Conservation (phyloP, 441 rosid species). For the Pelargonium myrrhifolium region DNA sequence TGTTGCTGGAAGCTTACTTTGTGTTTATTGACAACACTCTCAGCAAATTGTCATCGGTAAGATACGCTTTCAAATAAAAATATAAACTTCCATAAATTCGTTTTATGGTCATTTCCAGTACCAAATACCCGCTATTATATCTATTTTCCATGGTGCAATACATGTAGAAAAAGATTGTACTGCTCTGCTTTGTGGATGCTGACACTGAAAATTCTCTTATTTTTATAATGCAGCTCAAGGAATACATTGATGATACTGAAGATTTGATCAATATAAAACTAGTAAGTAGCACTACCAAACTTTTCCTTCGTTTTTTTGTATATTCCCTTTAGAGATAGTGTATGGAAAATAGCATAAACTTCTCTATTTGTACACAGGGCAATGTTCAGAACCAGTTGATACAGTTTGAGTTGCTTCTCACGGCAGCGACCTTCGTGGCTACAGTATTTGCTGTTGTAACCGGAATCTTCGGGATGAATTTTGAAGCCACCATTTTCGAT, state of each 20-base stretch:
- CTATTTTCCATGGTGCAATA: no score
- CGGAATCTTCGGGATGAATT: conserved; percentile 85
- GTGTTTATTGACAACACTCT: conserved; percentile 67
- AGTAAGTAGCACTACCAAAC: conserved; percentile 35
- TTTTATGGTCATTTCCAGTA: no score
- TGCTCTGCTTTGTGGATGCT: no score
- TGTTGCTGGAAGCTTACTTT: conserved; percentile 94
- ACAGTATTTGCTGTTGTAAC: conserved; percentile 80
- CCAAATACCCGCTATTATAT: no score
- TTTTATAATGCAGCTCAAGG: conserved; percentile 65
- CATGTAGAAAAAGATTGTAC: no score
- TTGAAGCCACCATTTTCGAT: conserved; percentile 56
- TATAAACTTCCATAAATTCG: not conserved
- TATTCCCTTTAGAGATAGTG: no score
- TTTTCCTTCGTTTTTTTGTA: not conserved
- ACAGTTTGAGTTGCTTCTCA: conserved; percentile 86
- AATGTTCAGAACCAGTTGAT: conserved; percentile 91
- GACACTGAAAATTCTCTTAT: conserved; percentile 8
- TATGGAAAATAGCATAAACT: not conserved
- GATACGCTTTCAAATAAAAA: conserved; percentile 21
- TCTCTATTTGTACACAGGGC: conserved; percentile 41
- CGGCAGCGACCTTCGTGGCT: conserved; percentile 87
- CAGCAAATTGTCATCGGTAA: conserved; percentile 80
- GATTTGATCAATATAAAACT: conserved; percentile 92
- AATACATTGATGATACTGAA: conserved; percentile 95